These are phyloP conservation scores for Ogataea kodamae DNA, from an alignment of 805 yeast genomes.

Conservation along the genomic window DNA sequence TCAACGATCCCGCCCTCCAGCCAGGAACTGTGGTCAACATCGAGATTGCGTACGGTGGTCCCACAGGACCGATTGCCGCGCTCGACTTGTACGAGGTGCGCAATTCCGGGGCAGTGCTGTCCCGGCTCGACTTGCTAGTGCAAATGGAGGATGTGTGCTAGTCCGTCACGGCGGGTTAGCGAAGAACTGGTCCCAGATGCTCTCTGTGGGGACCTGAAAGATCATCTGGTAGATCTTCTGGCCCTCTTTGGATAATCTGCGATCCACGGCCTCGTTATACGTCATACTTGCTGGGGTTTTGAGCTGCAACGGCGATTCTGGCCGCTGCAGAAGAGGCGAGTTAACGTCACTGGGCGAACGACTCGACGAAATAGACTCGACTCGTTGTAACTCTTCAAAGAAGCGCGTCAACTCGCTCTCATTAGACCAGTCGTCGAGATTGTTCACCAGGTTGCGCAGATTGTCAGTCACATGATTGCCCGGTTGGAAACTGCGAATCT, in stretches of 20 bases:
- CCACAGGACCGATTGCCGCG: conserved; percentile 11
- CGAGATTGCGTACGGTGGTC: conserved; percentile 20
- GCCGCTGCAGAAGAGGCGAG: conserved; percentile 13
- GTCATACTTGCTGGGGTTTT: conserved; percentile 3
- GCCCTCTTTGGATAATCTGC: conserved; percentile 41
- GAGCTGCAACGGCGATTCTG: conserved; percentile 2
- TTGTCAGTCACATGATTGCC: conserved; percentile 39
- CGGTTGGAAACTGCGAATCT: conserved; percentile 30
- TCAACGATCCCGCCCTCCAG: conserved; percentile 8
- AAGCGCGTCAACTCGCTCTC: conserved; percentile 41
- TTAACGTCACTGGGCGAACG: conserved; percentile 21
- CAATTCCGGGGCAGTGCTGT: conserved; percentile 16
- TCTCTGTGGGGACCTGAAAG: conserved; percentile 59
- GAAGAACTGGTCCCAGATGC: conserved; percentile 68
- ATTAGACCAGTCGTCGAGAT: conserved; percentile 31
- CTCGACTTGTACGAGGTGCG: conserved; percentile 22
- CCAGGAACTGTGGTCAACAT: conserved; percentile 26
- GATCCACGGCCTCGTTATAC: conserved; percentile 13
- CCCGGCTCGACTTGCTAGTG: conserved; percentile 13
- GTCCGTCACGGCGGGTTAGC: conserved; percentile 26
- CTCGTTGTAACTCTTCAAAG: conserved; percentile 44
- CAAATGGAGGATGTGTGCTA: conserved; percentile 14
- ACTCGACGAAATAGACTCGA: conserved; percentile 22
- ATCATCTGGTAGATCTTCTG: conserved; percentile 56
- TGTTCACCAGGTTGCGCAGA: conserved; percentile 38